Conservation (phyloP, 1,139 yeast genomes). For the Magnusiomyces magnusii region DNA sequence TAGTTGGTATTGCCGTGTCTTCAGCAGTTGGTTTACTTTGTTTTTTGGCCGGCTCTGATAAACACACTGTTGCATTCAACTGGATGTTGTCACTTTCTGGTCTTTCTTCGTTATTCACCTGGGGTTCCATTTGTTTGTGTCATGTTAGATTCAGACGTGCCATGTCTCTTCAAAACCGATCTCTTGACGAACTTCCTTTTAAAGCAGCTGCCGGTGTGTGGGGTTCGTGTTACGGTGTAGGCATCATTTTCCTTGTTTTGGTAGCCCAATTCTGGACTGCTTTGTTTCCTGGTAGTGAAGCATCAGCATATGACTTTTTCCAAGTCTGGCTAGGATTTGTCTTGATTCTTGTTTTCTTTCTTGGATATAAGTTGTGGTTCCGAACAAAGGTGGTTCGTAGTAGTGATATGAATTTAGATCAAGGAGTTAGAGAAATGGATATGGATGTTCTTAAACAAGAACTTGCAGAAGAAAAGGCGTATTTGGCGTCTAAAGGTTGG, state of each 20-base stretch:
- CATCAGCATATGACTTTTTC: slow-evolving; percentile 41
- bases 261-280: slow-evolving; percentile 81
- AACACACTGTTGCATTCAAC: slow-evolving; percentile 59
- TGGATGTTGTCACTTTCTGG: slow-evolving; percentile 83
- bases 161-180: slow-evolving; percentile 55
- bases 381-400: slow-evolving; percentile 37
- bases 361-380: slow-evolving; percentile 45
- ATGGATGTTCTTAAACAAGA: slow-evolving; percentile 45
- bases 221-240: slow-evolving; percentile 65
- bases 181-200: slow-evolving; percentile 59
- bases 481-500: slow-evolving; percentile 31
- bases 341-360: slow-evolving; percentile 41
- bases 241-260: slow-evolving; percentile 55
- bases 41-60: slow-evolving; percentile 62
- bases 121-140: slow-evolving; percentile 70
- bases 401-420: slow-evolving; percentile 39
- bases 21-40: slow-evolving; percentile 57
- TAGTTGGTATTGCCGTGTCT: slow-evolving; percentile 54
- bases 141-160: slow-evolving; percentile 78
- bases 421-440: slow-evolving; percentile 50
- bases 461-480: slow-evolving; percentile 40
- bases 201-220: slow-evolving; percentile 57
- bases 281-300: slow-evolving; percentile 53
- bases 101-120: slow-evolving; percentile 69
- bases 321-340: slow-evolving; percentile 48